phyloP scores from a whole-genome alignment of 768 basidiomycete species.

The Leccinum barrowsii region DNA sequence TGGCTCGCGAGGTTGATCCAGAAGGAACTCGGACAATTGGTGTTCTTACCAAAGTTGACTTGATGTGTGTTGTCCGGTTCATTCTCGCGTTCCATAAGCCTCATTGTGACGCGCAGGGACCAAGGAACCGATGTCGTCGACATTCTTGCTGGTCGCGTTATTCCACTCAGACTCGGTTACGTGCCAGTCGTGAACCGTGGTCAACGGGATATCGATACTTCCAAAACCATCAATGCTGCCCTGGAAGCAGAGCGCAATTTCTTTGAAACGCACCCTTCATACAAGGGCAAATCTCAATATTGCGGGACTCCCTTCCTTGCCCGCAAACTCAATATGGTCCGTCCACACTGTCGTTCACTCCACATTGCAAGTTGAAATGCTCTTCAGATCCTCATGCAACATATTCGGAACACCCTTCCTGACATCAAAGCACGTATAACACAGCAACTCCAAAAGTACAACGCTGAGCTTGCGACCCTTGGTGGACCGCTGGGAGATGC shows the following conservation, averaged over 20 bases:
- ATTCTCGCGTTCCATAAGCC: background rate
- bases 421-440: slow-evolving; percentile 96
- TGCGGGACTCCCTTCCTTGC: slow-evolving; percentile 98
- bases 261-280: slow-evolving; percentile 93
- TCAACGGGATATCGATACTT: slow-evolving; percentile 91
- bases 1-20: slow-evolving; percentile 96
- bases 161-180: slow-evolving; percentile 93
- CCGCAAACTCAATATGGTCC: slow-evolving; percentile 88
- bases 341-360: slow-evolving; percentile 19
- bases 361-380: background rate
- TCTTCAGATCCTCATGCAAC: slow-evolving; percentile 93
- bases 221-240: slow-evolving; percentile 80
- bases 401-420: slow-evolving; percentile 95
- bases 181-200: slow-evolving; percentile 99
- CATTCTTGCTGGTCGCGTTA: slow-evolving; percentile 95
- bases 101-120: slow-evolving; percentile 59
- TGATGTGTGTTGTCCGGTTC: slow-evolving; percentile 67
- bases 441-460: slow-evolving; percentile 87
- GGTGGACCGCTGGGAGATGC: slow-evolving; percentile 86
- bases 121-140: slow-evolving; percentile 97
- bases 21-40: slow-evolving; percentile 97
- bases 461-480: slow-evolving; percentile 73
- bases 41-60: slow-evolving; percentile 96
- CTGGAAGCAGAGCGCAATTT: slow-evolving; percentile 87
- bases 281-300: slow-evolving; percentile 91